Conservation (phyloP, 176 grass and related monocot species). For the Panicum miliaceum region DNA sequence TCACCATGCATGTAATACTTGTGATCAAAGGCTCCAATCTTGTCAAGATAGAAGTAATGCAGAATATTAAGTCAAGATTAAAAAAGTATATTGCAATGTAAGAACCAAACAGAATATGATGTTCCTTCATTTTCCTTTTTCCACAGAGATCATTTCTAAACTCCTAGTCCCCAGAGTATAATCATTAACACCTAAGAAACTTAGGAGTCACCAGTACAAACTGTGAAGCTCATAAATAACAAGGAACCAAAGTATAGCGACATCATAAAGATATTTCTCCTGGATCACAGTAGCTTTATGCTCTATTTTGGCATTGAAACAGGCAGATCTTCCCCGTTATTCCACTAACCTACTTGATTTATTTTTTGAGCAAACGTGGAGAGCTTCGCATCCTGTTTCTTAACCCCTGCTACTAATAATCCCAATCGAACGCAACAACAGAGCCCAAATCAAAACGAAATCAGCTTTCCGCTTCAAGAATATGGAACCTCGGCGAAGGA, state of each 20-base stretch:
- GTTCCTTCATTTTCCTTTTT: neutral
- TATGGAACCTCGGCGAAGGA: constrained; percentile 60
- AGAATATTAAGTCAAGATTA: constrained; percentile 25
- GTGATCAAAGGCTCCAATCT: constrained; percentile 67
- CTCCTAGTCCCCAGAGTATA: neutral
- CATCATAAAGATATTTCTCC: neutral
- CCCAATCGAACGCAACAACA: neutral
- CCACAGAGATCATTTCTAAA: constrained; percentile 8
- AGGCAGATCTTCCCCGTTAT: neutral
- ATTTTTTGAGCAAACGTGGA: neutral
- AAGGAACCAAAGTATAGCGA: neutral
- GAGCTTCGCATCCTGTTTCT: neutral
- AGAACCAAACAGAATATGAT: constrained; percentile 16
- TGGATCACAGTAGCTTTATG: neutral
- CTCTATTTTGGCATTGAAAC: neutral
- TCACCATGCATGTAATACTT: constrained; percentile 52
- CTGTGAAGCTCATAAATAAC: neutral
- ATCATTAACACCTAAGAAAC: constrained; percentile 4
- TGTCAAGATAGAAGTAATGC: constrained; percentile 24
- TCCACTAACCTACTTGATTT: neutral
- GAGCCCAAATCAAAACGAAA: neutral
- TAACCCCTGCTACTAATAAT: neutral
- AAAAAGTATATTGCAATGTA: constrained; percentile 9
- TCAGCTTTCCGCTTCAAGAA: neutral
- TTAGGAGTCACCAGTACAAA: neutral